Evolutionary conservation across 176 grass and related monocot genomes (phyloP).

Genomic region (Secale cereale): DNA sequence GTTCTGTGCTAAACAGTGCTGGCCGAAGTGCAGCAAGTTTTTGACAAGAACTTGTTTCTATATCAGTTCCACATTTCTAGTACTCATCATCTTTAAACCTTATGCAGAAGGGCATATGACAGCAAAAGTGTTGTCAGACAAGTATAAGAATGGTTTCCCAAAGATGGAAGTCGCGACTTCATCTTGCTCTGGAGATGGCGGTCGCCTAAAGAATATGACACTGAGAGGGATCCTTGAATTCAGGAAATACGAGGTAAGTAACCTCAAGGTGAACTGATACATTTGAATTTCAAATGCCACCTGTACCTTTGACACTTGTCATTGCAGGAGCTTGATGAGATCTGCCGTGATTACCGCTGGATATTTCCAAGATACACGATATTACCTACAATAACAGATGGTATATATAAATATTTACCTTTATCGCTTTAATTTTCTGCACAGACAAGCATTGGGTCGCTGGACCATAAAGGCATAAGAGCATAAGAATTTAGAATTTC

Average conservation of each 20-base stretch:
- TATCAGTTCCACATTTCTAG: neutral
- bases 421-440: neutral
- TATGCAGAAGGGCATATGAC: slow-evolving; percentile 29
- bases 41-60: neutral
- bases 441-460: neutral
- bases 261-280: neutral
- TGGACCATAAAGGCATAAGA: too few relatives aligned
- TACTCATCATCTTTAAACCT: slow-evolving; percentile 6
- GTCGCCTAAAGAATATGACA: slow-evolving; percentile 31
- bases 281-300: neutral
- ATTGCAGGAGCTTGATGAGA: slow-evolving; percentile 45
- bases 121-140: slow-evolving; percentile 27
- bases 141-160: slow-evolving; percentile 9
- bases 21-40: neutral
- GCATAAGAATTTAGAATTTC: too few relatives aligned
- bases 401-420: slow-evolving; percentile 28
- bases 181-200: slow-evolving; percentile 17
- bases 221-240: slow-evolving; percentile 30
- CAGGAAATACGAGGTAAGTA: slow-evolving; percentile 37
- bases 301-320: slow-evolving; percentile 2
- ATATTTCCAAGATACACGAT: slow-evolving; percentile 46
- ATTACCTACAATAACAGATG: slow-evolving; percentile 33
- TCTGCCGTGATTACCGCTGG: slow-evolving; percentile 44
- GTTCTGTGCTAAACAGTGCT: neutral
- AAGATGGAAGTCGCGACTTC: neutral